Conservation (phyloP, 2,329 filamentous ascomycete species). For the Fusarium newnesense region DNA sequence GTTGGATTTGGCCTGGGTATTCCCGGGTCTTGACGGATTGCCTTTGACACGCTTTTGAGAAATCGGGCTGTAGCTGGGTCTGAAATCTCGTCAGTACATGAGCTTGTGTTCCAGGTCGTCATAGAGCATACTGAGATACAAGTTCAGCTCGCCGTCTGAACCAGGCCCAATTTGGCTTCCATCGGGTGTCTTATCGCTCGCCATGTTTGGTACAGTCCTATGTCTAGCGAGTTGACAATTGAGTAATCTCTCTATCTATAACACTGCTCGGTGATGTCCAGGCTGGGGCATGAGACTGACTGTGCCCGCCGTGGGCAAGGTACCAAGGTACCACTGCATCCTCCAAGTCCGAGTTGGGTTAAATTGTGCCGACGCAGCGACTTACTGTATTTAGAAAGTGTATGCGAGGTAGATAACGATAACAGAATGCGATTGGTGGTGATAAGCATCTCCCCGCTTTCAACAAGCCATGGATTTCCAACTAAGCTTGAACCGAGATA, state of each 20-base stretch:
- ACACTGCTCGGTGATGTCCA: no score
- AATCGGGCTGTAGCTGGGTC: background rate
- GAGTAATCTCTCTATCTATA: background rate
- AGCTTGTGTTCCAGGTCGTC: no score
- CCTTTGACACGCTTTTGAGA: background rate
- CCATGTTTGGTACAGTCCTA: background rate
- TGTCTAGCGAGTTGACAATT: background rate
- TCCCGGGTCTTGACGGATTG: slow-evolving; percentile 31
- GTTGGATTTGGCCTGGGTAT: slow-evolving; percentile 41
- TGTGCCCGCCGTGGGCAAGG: no score
- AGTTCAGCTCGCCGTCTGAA: background rate
- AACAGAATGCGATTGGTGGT: background rate
- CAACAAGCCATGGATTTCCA: background rate
- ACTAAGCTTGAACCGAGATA: background rate
- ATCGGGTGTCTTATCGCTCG: background rate
- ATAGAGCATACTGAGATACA: background rate
- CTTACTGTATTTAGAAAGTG: background rate
- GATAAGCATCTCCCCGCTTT: background rate
- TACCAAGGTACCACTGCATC: background rate
- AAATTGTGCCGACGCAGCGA: background rate
- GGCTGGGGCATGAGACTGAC: background rate
- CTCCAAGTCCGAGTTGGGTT: background rate
- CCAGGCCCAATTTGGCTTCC: background rate
- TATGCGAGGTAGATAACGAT: background rate
- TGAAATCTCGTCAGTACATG: background rate